These are phyloP conservation scores for Annona squamosa DNA, from an alignment of 164 flowering plant species.

Conservation along the genomic window DNA sequence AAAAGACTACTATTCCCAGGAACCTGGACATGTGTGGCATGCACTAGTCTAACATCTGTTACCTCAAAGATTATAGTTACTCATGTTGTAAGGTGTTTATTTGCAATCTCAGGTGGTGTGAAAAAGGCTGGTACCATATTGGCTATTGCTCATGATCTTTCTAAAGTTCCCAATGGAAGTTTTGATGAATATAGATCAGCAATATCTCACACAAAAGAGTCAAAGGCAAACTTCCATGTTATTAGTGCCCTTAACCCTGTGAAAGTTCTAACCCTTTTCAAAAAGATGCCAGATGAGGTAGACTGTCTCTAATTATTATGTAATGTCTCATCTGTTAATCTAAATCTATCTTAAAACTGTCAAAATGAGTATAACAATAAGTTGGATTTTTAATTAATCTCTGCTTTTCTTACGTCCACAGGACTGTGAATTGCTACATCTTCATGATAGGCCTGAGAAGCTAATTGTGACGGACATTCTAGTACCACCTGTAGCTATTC, in stretches of 20 bases:
- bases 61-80: background rate
- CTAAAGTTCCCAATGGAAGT: constrained; percentile 34
- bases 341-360: no score
- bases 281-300: constrained; percentile 79
- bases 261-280: constrained; percentile 53
- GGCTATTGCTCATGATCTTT: constrained; percentile 58
- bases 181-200: constrained; percentile 43
- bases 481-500: constrained; percentile 83
- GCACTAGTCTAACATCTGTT: background rate
- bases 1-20: background rate
- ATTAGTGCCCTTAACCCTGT: constrained; percentile 45
- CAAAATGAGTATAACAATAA: no score
- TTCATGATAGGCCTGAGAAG: constrained; percentile 79
- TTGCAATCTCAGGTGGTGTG: constrained; percentile 45
- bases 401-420: constrained; percentile 20
- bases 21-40: background rate
- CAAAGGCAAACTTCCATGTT: constrained; percentile 26
- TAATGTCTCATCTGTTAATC: background rate
- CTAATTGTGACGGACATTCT: constrained; percentile 60
- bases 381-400: no score
- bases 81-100: background rate
- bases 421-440: constrained; percentile 88
- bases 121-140: constrained; percentile 38
- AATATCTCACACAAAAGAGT: constrained; percentile 43
- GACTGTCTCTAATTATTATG: background rate